A percentile compares a stretch with the other conserved stretches of the same genome.
Evolutionary conservation across 768 basidiomycete genomes (phyloP).

Genomic region (Chiua virens): DNA sequence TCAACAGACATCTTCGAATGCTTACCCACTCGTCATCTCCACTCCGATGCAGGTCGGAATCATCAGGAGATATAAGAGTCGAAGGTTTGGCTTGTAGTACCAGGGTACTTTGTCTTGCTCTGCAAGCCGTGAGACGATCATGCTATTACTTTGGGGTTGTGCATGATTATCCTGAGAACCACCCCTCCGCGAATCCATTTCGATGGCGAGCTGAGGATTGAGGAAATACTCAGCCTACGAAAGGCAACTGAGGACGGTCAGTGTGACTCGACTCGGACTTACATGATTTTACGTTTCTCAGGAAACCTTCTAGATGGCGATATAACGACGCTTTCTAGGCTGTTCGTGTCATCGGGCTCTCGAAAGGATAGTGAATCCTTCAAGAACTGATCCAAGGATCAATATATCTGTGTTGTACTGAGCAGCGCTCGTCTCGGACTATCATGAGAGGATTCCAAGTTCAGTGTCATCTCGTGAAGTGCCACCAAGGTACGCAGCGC

Average conservation of each 20-base stretch:
- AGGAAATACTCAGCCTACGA: too few species aligned
- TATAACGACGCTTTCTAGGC: neutral
- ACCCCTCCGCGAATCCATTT: constrained; percentile 3
- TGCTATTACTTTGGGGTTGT: constrained; percentile 1
- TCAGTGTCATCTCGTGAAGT: too few species aligned
- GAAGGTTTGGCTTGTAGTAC: constrained; percentile 62
- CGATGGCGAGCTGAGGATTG: neutral
- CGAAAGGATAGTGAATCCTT: neutral
- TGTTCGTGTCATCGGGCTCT: neutral
- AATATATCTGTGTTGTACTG: too few species aligned
- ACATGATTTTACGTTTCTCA: neutral
- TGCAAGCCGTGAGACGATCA: constrained; percentile 18
- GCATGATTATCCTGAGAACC: neutral
- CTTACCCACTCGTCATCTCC: constrained; percentile 20
- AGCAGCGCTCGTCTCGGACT: too few species aligned
- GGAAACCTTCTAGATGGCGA: neutral
- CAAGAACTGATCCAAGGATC: too few species aligned
- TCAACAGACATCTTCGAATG: neutral
- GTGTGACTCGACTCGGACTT: neutral
- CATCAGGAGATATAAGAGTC: constrained; percentile 53
- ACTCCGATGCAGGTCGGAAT: constrained; percentile 39
- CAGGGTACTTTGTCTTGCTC: constrained; percentile 54
- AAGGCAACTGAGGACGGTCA: too few species aligned
- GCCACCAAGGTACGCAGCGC: too few species aligned
- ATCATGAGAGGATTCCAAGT: too few species aligned